These are phyloP conservation scores for Pneumocystis murina DNA, from an alignment of 1,139 yeast genomes.

Conservation along the genomic window DNA sequence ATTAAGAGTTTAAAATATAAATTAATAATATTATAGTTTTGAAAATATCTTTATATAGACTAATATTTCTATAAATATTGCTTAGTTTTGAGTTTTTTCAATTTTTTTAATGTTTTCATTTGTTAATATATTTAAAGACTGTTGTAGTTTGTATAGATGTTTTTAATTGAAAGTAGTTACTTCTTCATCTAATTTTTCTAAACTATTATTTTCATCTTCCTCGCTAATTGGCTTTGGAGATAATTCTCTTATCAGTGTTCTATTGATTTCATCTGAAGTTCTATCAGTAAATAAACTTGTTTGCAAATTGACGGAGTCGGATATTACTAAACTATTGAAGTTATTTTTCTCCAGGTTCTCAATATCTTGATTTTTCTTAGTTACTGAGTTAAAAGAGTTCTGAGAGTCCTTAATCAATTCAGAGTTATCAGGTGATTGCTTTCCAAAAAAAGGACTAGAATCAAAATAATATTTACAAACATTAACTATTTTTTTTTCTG, in stretches of 20 bases:
- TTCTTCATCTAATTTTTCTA: not conserved
- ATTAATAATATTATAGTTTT: not conserved
- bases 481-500: slow-evolving; percentile 79
- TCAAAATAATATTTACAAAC: slow-evolving; percentile 70
- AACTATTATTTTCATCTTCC: not conserved
- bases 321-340: not conserved
- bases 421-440: not conserved
- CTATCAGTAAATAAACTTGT: not conserved
- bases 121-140: not conserved
- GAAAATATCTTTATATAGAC: not conserved
- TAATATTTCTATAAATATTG: not conserved
- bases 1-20: not conserved
- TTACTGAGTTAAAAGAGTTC: not conserved
- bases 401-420: not conserved
- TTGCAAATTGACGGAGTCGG: not conserved
- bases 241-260: not conserved
- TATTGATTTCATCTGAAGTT: not conserved
- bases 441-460: slow-evolving; percentile 18
- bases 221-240: not conserved
- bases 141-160: not conserved
- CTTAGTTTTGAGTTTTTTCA: not conserved
- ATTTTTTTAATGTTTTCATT: not conserved
- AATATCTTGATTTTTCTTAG: not conserved
- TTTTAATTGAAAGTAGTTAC: not conserved
- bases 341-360: not conserved